These are phyloP conservation scores for Debaryomyces prosopidis DNA, from an alignment of 805 yeast species.

Conservation along the genomic window DNA sequence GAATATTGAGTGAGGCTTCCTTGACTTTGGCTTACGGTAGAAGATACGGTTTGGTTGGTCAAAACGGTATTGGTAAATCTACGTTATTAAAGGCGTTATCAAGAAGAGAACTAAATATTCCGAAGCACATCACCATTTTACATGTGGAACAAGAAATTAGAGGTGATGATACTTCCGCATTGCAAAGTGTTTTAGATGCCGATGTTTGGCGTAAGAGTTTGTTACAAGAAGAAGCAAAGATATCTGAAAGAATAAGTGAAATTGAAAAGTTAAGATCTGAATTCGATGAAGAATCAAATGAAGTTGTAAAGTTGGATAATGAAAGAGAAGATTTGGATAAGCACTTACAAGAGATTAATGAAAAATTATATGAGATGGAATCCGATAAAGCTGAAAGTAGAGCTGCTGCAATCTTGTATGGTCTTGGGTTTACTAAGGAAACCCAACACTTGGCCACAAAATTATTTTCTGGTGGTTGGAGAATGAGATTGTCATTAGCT, in stretches of 20 bases:
- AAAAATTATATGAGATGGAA: slow-evolving; percentile 88
- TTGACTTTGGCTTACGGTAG: slow-evolving; percentile 88
- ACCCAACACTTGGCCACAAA: slow-evolving; percentile 84
- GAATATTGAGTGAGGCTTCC: slow-evolving; percentile 86
- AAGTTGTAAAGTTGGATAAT: slow-evolving; percentile 76
- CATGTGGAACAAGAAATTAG: slow-evolving; percentile 97
- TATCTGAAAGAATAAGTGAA: slow-evolving; percentile 71
- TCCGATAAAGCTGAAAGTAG: slow-evolving; percentile 96
- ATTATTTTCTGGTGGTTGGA: slow-evolving; percentile 99
- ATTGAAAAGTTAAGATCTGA: slow-evolving; percentile 68
- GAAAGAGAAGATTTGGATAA: slow-evolving; percentile 85
- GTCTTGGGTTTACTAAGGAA: slow-evolving; percentile 90
- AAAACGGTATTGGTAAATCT: slow-evolving; percentile 99
- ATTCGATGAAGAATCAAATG: slow-evolving; percentile 74
- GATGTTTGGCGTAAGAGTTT: slow-evolving; percentile 98
- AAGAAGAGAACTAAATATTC: slow-evolving; percentile 89
- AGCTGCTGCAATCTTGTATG: slow-evolving; percentile 90
- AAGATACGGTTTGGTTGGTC: slow-evolving; percentile 97
- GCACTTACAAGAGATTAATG: slow-evolving; percentile 76
- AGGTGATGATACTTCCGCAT: slow-evolving; percentile 89
- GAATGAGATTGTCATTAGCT: slow-evolving; percentile 98
- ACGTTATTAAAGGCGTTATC: slow-evolving; percentile 88
- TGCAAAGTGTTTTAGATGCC: slow-evolving; percentile 97
- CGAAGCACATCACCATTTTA: slow-evolving; percentile 91
- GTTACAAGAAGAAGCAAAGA: slow-evolving; percentile 70